Percentiles rank a stretch among this genome's conserved stretches.
These are phyloP conservation scores for Scenedesmus sp. DNA, from an alignment of 163 green algal species.

Conservation along the genomic window DNA sequence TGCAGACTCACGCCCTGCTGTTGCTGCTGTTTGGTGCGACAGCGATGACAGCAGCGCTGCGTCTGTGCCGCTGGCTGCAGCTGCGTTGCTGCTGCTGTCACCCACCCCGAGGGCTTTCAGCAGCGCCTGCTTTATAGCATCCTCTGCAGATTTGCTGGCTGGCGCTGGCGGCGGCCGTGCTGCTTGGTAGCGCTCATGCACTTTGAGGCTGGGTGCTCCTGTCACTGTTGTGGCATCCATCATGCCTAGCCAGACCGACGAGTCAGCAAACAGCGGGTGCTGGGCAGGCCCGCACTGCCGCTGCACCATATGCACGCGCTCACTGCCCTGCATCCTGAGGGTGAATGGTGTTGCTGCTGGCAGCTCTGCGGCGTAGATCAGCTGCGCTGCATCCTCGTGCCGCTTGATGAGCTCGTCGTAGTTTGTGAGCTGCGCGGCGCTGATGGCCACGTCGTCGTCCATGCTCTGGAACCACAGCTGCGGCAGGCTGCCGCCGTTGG, in stretches of 20 bases:
- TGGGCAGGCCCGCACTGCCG: not conserved
- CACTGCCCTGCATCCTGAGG: conserved; percentile 42
- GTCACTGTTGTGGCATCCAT: conserved; percentile 15
- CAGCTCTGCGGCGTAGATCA: not conserved
- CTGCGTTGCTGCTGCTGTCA: not conserved
- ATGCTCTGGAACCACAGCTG: conserved; percentile 13
- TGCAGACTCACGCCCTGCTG: not conserved
- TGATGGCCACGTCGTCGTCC: not conserved
- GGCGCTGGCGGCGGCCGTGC: not conserved
- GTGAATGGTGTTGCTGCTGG: conserved; percentile 16
- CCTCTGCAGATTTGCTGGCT: not conserved
- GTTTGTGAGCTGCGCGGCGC: not conserved
- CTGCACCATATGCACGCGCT: conserved; percentile 35
- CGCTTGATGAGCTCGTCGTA: conserved; percentile 16
- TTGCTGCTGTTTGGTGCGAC: not conserved
- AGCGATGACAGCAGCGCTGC: too few species aligned
- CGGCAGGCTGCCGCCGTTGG: not conserved
- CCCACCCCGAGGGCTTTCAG: not conserved
- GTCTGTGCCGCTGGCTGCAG: too few species aligned
- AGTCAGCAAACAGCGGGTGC: conserved; percentile 27
- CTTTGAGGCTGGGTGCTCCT: not conserved
- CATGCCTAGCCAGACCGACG: conserved; percentile 37
- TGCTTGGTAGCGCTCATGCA: not conserved
- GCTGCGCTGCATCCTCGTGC: not conserved
- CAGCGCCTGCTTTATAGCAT: not conserved